Evolutionary conservation across 2,329 filamentous ascomycete species (phyloP).

Genomic region (Cladorrhinum sp.): DNA sequence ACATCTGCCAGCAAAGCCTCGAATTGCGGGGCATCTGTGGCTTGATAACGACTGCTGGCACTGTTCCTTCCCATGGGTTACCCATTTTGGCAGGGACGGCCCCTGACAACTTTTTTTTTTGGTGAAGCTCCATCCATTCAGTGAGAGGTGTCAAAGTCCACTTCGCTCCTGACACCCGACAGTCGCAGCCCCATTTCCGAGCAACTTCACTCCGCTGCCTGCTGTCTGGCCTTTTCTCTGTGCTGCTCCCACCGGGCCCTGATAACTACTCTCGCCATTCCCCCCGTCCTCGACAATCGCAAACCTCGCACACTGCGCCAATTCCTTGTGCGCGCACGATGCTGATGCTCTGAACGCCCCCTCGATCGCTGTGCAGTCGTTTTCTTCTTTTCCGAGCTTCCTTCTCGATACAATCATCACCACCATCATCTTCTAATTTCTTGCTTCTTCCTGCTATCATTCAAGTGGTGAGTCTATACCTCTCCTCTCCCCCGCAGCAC

Average conservation of each 20-base stretch:
- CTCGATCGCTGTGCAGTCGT: background rate
- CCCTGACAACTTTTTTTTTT: slow-evolving; percentile 16
- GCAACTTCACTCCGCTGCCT: slow-evolving; percentile 17
- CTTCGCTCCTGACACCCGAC: slow-evolving; percentile 7
- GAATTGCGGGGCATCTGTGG: slow-evolving; percentile 3
- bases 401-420: background rate
- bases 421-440: background rate
- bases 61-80: slow-evolving; percentile 3
- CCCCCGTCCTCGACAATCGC: slow-evolving; percentile 3
- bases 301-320: slow-evolving; percentile 5
- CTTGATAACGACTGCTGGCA: slow-evolving; percentile 2
- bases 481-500: background rate
- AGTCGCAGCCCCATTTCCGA: slow-evolving; percentile 10
- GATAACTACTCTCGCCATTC: background rate
- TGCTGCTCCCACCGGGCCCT: slow-evolving; percentile 8
- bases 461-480: background rate
- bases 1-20: background rate
- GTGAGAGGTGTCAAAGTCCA: slow-evolving; percentile 16
- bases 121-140: slow-evolving; percentile 15
- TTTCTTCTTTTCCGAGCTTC: background rate
- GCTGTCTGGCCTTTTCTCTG: slow-evolving; percentile 23
- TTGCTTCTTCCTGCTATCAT: background rate
- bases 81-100: background rate
- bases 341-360: slow-evolving; percentile 16
- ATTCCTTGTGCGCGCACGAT: slow-evolving; percentile 13